Evolutionary conservation across 1,284 basidiomycete genomes (phyloP).

Genomic region (Leucoagaricus sp.): DNA sequence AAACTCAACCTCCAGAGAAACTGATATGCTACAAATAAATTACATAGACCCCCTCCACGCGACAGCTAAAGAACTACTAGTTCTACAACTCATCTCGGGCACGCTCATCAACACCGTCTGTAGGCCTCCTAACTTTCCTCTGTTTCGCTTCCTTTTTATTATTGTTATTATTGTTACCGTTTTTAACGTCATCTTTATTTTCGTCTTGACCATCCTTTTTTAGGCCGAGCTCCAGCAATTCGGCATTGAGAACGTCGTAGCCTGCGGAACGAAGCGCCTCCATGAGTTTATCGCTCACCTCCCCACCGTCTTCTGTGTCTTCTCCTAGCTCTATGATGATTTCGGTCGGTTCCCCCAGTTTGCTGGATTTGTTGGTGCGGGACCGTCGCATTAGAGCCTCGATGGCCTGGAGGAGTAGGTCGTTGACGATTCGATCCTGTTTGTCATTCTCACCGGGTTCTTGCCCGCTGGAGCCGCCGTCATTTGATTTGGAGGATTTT

Average conservation of each 20-base stretch:
- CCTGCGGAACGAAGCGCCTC: conserved; percentile 46
- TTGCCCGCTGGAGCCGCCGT: conserved; percentile 19
- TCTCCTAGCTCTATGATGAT: conserved; percentile 60
- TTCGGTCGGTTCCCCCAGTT: conserved; percentile 26
- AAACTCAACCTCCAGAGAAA: background rate
- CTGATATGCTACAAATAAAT: conserved; percentile 13
- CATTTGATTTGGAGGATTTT: conserved; percentile 21
- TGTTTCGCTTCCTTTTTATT: conserved; percentile 24
- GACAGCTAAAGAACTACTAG: background rate
- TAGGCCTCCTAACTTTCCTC: conserved; percentile 17
- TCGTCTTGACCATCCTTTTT: conserved; percentile 16
- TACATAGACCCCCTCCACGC: background rate
- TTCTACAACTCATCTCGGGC: conserved; percentile 28
- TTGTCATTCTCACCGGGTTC: conserved; percentile 17
- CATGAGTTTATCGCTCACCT: conserved; percentile 34
- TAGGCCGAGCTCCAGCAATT: conserved; percentile 20
- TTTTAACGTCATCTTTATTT: conserved; percentile 13
- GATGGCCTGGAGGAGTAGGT: conserved; percentile 39
- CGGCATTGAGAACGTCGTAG: conserved; percentile 36
- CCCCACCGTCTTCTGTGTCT: conserved; percentile 34
- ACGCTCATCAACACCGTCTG: conserved; percentile 16
- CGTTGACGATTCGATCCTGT: conserved; percentile 33
- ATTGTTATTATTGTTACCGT: conserved; percentile 20
- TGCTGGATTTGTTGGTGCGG: conserved; percentile 20
- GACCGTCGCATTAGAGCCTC: conserved; percentile 43